These are phyloP conservation scores for Lunasporangiospora selenospora DNA, from an alignment of 192 early-diverging fungal genomes.

Conservation along the genomic window DNA sequence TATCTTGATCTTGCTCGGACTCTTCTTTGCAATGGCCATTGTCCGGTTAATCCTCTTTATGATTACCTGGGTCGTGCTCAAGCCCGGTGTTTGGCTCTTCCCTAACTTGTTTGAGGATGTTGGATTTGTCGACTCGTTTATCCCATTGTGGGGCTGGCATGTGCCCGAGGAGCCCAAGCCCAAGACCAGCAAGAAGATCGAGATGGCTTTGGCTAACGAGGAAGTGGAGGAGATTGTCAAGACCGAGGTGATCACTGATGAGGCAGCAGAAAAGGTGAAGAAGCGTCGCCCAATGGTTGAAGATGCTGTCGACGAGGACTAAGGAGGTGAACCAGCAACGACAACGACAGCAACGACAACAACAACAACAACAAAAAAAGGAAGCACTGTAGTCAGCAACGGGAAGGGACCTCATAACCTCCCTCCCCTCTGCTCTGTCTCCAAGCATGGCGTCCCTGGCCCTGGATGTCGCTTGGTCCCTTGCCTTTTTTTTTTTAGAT, in stretches of 20 bases:
- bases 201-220: slow-evolving; percentile 30
- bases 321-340: neutral
- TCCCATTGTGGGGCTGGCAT: slow-evolving; percentile 90
- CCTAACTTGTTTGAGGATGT: slow-evolving; percentile 98
- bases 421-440: too few relatives aligned
- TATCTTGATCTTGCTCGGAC: slow-evolving; percentile 82
- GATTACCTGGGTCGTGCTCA: slow-evolving; percentile 69
- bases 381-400: neutral
- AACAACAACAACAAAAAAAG: slow-evolving; percentile 5
- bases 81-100: slow-evolving; percentile 94
- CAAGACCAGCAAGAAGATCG: slow-evolving; percentile 34
- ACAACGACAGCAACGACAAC: neutral
- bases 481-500: too few relatives aligned
- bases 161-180: slow-evolving; percentile 57
- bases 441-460: too few relatives aligned
- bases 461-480: too few relatives aligned
- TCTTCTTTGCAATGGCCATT: slow-evolving; percentile 89
- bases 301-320: slow-evolving; percentile 53
- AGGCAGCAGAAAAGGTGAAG: slow-evolving; percentile 27
- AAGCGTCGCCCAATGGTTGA: slow-evolving; percentile 49
- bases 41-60: slow-evolving; percentile 88
- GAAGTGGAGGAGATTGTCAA: slow-evolving; percentile 24
- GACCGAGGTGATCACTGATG: slow-evolving; percentile 44
- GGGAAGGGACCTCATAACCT: too few relatives aligned
- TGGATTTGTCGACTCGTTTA: slow-evolving; percentile 92